Conservation (phyloP, 1,139 yeast species). For the Magnusiomyces clavatus region DNA sequence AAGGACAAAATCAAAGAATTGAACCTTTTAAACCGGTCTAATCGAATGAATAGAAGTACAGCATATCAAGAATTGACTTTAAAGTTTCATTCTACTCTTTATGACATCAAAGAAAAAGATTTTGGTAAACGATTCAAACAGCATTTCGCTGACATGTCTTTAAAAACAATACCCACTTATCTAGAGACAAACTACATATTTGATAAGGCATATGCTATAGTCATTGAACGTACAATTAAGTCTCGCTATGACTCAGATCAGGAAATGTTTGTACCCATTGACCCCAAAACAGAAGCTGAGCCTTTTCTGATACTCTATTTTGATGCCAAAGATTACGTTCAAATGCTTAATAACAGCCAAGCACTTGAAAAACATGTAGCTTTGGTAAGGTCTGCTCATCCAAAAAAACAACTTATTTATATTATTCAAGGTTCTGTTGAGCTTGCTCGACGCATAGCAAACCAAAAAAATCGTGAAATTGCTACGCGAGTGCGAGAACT, state of each 20-base stretch:
- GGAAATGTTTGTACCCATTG: not conserved
- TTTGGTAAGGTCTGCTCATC: not conserved
- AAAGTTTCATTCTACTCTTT: not conserved
- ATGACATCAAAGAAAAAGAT: not conserved
- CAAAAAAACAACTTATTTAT: not conserved
- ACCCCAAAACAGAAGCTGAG: not conserved
- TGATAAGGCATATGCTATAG: not conserved
- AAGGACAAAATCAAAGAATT: not conserved
- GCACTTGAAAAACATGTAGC: not conserved
- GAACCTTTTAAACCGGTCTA: not conserved
- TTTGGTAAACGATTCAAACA: not conserved
- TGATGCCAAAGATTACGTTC: not conserved
- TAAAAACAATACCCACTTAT: not conserved
- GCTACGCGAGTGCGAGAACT: not conserved
- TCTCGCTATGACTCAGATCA: not conserved
- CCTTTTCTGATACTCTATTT: not conserved
- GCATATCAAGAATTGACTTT: not conserved
- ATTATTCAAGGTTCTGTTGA: not conserved
- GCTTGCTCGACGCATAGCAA: not conserved
- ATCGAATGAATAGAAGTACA: not conserved
- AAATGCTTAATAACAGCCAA: not conserved
- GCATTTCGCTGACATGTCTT: not conserved
- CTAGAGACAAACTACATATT: not conserved
- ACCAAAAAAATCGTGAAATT: not conserved
- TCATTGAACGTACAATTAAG: not conserved